Percentiles rank a stretch among this genome's conserved stretches.
Evolutionary conservation across 2,329 filamentous ascomycete genomes (phyloP).

Genomic region (Daldinia sp.): DNA sequence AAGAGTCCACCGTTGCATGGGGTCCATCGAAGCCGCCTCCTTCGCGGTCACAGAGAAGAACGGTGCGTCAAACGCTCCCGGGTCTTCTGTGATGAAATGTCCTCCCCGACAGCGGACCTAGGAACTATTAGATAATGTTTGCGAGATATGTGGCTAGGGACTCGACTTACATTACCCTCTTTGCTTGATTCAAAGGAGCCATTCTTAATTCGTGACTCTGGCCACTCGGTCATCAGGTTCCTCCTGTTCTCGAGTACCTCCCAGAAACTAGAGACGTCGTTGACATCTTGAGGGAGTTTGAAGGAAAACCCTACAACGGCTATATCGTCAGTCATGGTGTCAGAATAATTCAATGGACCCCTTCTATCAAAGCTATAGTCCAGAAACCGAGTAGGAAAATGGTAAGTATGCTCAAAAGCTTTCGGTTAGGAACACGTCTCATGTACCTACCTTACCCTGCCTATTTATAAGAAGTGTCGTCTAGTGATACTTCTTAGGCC

Average conservation of each 20-base stretch:
- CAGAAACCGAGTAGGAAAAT: neutral
- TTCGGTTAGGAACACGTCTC: conserved; percentile 6
- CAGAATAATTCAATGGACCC: neutral
- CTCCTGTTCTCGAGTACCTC: conserved; percentile 43
- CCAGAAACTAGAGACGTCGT: conserved; percentile 48
- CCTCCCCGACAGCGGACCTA: conserved; percentile 39
- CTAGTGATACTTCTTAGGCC: conserved; percentile 1
- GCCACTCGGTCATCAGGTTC: conserved; percentile 48
- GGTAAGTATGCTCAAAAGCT: neutral
- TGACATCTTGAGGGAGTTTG: conserved; percentile 49
- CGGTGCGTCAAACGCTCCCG: conserved; percentile 49
- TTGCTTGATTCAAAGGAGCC: conserved; percentile 40
- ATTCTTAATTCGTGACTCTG: conserved; percentile 44
- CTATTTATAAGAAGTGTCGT: conserved; percentile 5
- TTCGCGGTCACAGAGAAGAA: conserved; percentile 51
- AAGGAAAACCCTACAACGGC: conserved; percentile 51
- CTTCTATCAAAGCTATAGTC: conserved; percentile 1
- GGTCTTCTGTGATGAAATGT: conserved; percentile 49
- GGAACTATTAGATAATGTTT: conserved; percentile 36
- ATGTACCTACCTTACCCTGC: neutral
- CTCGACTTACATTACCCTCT: conserved; percentile 16
- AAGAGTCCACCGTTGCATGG: conserved; percentile 48
- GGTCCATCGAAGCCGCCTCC: conserved; percentile 51
- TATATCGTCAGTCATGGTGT: conserved; percentile 25
- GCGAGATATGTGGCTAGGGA: neutral